These are phyloP conservation scores for Gynandropsis gynandra DNA, from an alignment of 345 rosid species.

Conservation along the genomic window DNA sequence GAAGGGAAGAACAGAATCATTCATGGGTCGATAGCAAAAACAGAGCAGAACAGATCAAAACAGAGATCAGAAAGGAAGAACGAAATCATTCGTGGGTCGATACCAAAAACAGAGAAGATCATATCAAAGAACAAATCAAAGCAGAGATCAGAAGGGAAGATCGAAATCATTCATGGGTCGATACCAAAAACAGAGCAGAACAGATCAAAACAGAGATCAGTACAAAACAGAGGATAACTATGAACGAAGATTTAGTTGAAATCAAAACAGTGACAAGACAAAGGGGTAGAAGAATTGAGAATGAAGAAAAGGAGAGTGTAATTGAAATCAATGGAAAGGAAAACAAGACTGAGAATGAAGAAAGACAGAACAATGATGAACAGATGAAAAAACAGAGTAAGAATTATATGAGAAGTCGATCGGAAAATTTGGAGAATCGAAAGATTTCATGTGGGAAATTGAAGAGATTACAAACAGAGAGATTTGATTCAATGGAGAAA, in stretches of 20 bases:
- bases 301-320: slow-evolving; percentile 1
- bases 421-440: slow-evolving; percentile 33
- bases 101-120: too few relatives aligned
- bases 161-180: not conserved
- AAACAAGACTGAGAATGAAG: not conserved
- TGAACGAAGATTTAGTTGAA: too few relatives aligned
- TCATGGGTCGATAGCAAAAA: too few relatives aligned
- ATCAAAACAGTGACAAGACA: not conserved
- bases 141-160: slow-evolving; percentile 10
- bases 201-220: not conserved
- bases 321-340: too few relatives aligned
- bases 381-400: slow-evolving; percentile 12
- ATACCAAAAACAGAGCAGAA: not conserved
- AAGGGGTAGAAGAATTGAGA: not conserved
- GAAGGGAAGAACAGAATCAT: too few relatives aligned
- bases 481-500: not conserved
- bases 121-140: slow-evolving; percentile 1
- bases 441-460: slow-evolving; percentile 30
- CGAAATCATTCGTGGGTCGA: too few relatives aligned
- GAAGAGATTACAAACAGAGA: slow-evolving; percentile 28
- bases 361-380: slow-evolving; percentile 13
- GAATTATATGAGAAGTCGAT: slow-evolving; percentile 39
- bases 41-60: slow-evolving; percentile 15
- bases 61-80: not conserved
- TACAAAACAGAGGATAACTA: too few relatives aligned